These are phyloP conservation scores for Mycosphaerella arachidis DNA, from an alignment of 2,329 filamentous ascomycete species.

Conservation along the genomic window DNA sequence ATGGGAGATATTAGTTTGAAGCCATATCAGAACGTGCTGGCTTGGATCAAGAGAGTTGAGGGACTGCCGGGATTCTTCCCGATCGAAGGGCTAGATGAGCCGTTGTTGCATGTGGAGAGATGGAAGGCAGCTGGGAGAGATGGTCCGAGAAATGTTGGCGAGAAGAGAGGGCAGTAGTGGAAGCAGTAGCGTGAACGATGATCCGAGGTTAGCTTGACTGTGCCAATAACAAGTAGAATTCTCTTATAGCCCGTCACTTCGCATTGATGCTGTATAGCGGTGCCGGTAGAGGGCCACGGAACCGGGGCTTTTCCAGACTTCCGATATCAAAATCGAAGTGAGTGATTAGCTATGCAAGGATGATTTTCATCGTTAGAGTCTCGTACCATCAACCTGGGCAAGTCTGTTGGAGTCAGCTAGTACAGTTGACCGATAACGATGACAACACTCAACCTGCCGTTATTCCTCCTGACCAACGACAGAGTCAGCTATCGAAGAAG, in stretches of 20 bases:
- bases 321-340: no score
- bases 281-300: no score
- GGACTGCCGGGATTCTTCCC: conserved; percentile 9
- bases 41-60: conserved; percentile 7
- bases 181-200: not conserved
- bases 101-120: conserved; percentile 1
- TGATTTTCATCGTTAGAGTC: no score
- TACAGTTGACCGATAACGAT: no score
- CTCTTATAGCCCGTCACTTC: no score
- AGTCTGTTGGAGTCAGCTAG: no score
- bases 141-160: not conserved
- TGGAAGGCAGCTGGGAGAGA: conserved; percentile 6
- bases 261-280: no score
- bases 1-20: conserved; percentile 21
- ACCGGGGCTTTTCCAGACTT: no score
- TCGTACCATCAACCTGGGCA: no score
- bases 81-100: conserved; percentile 6
- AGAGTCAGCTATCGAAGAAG: no score
- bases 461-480: not conserved
- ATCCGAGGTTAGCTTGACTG: not conserved
- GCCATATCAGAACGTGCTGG: conserved; percentile 8
- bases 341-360: no score
- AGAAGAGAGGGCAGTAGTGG: not conserved
- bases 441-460: not conserved
- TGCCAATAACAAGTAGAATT: no score